These are phyloP conservation scores for Raffaelea deltoideospora DNA, from an alignment of 2,329 filamentous ascomycete genomes.

Conservation along the genomic window DNA sequence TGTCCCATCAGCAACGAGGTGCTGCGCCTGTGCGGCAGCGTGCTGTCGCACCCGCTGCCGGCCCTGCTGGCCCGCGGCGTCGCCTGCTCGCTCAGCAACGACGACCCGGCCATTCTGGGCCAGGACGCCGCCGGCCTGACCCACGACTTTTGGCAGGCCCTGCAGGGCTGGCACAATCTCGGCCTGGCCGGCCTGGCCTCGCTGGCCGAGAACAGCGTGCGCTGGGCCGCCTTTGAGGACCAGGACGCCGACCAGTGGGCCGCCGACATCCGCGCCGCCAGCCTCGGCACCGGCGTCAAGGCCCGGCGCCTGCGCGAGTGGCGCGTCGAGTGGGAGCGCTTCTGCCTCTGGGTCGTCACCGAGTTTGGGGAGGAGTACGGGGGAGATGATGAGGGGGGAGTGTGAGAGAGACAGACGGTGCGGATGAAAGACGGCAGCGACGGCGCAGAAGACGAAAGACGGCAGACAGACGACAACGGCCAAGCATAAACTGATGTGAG, in stretches of 20 bases:
- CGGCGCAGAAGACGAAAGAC: too few species aligned
- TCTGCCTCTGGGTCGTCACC: constrained; percentile 77
- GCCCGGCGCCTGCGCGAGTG: constrained; percentile 63
- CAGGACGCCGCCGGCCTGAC: constrained; percentile 71
- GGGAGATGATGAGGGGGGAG: constrained; percentile 9
- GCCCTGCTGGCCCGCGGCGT: constrained; percentile 76
- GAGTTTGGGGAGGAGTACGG: constrained; percentile 57
- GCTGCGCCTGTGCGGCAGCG: constrained; percentile 12
- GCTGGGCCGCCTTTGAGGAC: constrained; percentile 83
- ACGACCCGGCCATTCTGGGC: constrained; percentile 79
- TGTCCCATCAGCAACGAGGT: constrained; percentile 84
- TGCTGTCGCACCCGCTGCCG: constrained; percentile 45
- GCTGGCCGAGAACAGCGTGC: constrained; percentile 81
- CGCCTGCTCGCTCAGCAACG: constrained; percentile 70
- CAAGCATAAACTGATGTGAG: too few species aligned
- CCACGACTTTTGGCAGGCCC: constrained; percentile 86
- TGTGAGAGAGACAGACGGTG: too few species aligned
- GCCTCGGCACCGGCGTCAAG: constrained; percentile 54
- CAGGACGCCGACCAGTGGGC: constrained; percentile 56
- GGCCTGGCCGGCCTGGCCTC: constrained; percentile 75
- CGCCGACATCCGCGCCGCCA: constrained; percentile 57
- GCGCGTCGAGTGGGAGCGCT: constrained; percentile 71
- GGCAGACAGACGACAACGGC: too few species aligned
- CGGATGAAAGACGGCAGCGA: too few species aligned
- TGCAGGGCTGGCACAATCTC: constrained; percentile 85